These are phyloP conservation scores for Candida ortonii DNA, from an alignment of 805 yeast genomes.

Conservation along the genomic window DNA sequence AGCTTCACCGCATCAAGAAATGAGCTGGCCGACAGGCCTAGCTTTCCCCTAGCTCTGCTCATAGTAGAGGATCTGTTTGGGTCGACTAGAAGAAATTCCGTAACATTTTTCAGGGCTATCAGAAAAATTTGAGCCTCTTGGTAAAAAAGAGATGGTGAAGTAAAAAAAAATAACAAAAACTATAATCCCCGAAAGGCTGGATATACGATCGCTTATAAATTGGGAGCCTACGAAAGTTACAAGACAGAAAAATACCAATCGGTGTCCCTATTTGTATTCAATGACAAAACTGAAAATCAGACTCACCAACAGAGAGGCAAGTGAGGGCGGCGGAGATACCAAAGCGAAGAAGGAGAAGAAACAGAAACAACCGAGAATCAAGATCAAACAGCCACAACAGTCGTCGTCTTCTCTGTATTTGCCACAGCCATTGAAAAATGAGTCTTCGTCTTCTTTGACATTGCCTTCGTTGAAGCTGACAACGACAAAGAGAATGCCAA, in stretches of 20 bases:
- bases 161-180: too few species aligned
- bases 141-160: neutral
- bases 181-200: too few species aligned
- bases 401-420: slow-evolving; percentile 10
- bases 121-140: too few species aligned
- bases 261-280: too few species aligned
- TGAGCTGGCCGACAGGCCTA: slow-evolving; percentile 5
- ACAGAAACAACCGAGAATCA: slow-evolving; percentile 27
- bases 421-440: slow-evolving; percentile 5
- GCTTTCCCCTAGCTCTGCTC: slow-evolving; percentile 8
- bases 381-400: slow-evolving; percentile 25
- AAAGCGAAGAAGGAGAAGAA: slow-evolving; percentile 9
- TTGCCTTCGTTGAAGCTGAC: slow-evolving; percentile 35
- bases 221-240: too few species aligned
- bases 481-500: slow-evolving; percentile 39
- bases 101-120: slow-evolving; percentile 1
- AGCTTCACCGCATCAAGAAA: slow-evolving; percentile 11
- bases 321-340: slow-evolving; percentile 1
- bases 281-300: slow-evolving; percentile 29
- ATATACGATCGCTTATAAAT: too few species aligned
- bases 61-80: neutral
- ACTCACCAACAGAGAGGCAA: slow-evolving; percentile 13
- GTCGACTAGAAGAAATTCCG: neutral
- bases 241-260: too few species aligned
- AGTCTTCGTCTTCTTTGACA: slow-evolving; percentile 4